These are phyloP conservation scores for Alternaria novae-zelandiae DNA, from an alignment of 2,329 filamentous ascomycete species.

Conservation along the genomic window DNA sequence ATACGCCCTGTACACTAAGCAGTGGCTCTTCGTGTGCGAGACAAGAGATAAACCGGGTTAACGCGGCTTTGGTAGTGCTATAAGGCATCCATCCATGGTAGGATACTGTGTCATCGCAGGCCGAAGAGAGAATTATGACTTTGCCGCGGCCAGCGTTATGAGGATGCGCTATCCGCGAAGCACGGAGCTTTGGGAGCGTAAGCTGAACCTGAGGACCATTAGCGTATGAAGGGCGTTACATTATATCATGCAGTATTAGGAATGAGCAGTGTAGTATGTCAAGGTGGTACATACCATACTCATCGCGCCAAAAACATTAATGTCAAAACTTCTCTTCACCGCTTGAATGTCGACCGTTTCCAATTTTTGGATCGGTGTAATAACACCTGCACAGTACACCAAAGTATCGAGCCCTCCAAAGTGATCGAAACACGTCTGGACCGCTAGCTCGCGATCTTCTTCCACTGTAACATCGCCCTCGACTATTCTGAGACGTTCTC, in stretches of 20 bases:
- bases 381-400: constrained; percentile 31
- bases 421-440: constrained; percentile 19
- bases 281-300: constrained; percentile 23
- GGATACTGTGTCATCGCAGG: constrained; percentile 27
- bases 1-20: constrained; percentile 31
- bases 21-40: constrained; percentile 34
- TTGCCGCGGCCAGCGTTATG: constrained; percentile 29
- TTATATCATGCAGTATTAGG: not conserved
- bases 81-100: constrained; percentile 36
- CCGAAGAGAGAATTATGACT: constrained; percentile 27
- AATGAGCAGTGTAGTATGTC: not conserved
- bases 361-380: constrained; percentile 29
- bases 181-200: constrained; percentile 25
- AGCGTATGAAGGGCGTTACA: not conserved
- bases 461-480: constrained; percentile 14
- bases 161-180: constrained; percentile 13
- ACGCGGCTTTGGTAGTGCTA: constrained; percentile 33
- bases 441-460: constrained; percentile 12
- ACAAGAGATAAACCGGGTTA: constrained; percentile 32
- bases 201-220: constrained; percentile 21
- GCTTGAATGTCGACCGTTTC: constrained; percentile 26
- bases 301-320: constrained; percentile 36
- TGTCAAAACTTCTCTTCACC: constrained; percentile 26
- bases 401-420: constrained; percentile 31
- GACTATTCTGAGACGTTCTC: constrained; percentile 10